Evolutionary conservation across 2,329 filamentous ascomycete species (phyloP).

Genomic region (Diaporthe nobilis): DNA sequence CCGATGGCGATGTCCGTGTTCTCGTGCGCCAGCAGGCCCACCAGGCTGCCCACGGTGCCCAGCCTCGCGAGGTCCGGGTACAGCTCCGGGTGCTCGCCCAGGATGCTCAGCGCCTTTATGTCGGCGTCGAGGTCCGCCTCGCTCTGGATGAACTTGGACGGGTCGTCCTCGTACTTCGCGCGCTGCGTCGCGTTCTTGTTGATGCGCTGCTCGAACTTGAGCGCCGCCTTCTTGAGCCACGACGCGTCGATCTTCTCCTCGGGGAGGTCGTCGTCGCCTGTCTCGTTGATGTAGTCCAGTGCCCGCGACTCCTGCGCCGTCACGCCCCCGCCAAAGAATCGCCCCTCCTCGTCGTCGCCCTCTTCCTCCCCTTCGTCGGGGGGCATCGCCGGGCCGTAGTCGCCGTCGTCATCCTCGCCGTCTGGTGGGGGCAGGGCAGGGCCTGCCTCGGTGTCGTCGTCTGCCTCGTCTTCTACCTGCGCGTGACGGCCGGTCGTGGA

Average conservation of each 20-base stretch:
- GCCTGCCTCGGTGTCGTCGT: slow-evolving; percentile 61
- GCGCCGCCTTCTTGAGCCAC: slow-evolving; percentile 86
- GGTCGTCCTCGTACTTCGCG: slow-evolving; percentile 85
- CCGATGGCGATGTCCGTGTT: slow-evolving; percentile 97
- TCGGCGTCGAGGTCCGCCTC: slow-evolving; percentile 93
- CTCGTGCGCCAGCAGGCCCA: slow-evolving; percentile 89
- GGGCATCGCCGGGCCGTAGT: slow-evolving; percentile 60
- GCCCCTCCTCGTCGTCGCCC: slow-evolving; percentile 87
- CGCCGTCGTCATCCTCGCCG: slow-evolving; percentile 65
- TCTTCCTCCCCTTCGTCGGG: slow-evolving; percentile 62
- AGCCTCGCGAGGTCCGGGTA: slow-evolving; percentile 85
- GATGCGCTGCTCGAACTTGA: slow-evolving; percentile 92
- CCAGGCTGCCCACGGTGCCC: slow-evolving; percentile 80
- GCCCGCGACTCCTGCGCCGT: slow-evolving; percentile 84
- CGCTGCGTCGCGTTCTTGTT: slow-evolving; percentile 91
- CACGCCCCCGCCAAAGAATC: slow-evolving; percentile 96
- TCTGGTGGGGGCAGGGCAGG: slow-evolving; percentile 65
- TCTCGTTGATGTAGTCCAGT: slow-evolving; percentile 87
- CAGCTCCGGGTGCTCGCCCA: slow-evolving; percentile 88
- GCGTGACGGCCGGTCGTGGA: slow-evolving; percentile 61
- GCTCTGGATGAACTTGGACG: slow-evolving; percentile 84
- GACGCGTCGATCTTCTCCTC: slow-evolving; percentile 84
- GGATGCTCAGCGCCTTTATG: slow-evolving; percentile 87
- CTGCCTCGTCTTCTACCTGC: slow-evolving; percentile 59
- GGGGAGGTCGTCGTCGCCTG: slow-evolving; percentile 57